Evolutionary conservation across 352 stramenopile genomes (phyloP), one percentile per base, ranked within the genome.

Genomic region (Phytophthora sp.): DNA sequence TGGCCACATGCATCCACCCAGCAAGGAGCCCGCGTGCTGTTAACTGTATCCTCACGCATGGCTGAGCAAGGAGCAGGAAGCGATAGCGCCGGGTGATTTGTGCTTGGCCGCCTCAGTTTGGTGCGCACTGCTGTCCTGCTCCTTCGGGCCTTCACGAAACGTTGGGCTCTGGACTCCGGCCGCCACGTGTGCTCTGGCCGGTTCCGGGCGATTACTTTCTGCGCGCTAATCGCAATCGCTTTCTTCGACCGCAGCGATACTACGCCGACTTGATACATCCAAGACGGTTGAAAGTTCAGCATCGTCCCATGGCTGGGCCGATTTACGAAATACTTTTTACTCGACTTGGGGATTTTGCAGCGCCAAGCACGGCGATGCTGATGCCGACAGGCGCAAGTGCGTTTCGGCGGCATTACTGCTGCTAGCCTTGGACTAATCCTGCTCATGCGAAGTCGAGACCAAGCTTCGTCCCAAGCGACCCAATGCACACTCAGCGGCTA

Each of bases 241-340:
- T 10, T 6, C 28, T 32, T 6, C n/a, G n/a, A n/a, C n/a, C n/a
- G n/a, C n/a, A n/a, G n/a, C n/a, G n/a, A n/a, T n/a, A n/a, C n/a
- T n/a, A n/a, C n/a, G n/a, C n/a, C n/a, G n/a, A n/a, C n/a, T n/a
- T n/a, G n/a, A n/a, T n/a, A n/a, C n/a, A n/a, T n/a, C 28, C 28
- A 6, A 32, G 28, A 32, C 15, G 10, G 32, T 15, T 43, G 37
- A 6, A 5, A 3, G 20, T 54, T 31, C 45, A 54, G 45, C 6
- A 7, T 13, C 45, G 8, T 53, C 27, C 28, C 44, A 18, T 37
- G 27, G 17, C 44, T 39, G 17, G 10, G 27, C 8, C 20, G 20
- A 24, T 37, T 10, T 15, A 43, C 13, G 53, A 63, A 63, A 63
- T 56, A 63, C 5, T 63, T 63, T 56, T 41, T 20, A 1, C 54